Conservation (phyloP, 2,329 filamentous ascomycete species). For the Dactylellina leptospora region DNA sequence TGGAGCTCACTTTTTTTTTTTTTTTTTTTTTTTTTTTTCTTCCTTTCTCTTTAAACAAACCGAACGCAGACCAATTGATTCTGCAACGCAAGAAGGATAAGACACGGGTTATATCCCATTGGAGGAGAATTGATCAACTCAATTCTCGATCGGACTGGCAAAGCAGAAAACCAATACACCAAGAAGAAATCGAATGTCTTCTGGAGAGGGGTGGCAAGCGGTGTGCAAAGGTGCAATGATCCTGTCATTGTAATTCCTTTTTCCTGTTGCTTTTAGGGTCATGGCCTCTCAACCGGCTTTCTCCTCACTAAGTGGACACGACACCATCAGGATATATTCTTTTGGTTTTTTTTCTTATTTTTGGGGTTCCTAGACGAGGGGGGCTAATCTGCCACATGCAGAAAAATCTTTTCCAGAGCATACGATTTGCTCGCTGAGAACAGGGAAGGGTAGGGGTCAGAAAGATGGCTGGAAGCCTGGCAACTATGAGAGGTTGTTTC, state of each 20-base stretch:
- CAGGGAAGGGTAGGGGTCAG: conserved; percentile 53
- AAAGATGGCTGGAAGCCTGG: conserved; percentile 54
- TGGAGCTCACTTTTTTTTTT: conserved; percentile 53
- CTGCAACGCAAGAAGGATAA: conserved; percentile 52
- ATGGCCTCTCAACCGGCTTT: conserved; percentile 53
- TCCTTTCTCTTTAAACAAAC: too few relatives aligned
- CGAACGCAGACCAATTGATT: conserved; percentile 52
- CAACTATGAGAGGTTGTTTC: conserved; percentile 45
- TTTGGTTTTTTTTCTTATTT: conserved; percentile 6
- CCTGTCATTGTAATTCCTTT: conserved; percentile 53
- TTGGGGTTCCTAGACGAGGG: conserved; percentile 51
- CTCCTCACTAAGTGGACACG: conserved; percentile 54
- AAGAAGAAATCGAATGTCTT: conserved; percentile 36
- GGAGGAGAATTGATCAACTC: conserved; percentile 54
- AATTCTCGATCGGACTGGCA: conserved; percentile 42
- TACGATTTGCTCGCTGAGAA: conserved; percentile 53
- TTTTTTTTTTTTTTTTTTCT: too few relatives aligned
- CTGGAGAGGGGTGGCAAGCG: conserved; percentile 47
- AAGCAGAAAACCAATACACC: conserved; percentile 34
- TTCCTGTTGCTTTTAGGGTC: conserved; percentile 51
- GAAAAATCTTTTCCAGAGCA: conserved; percentile 53
- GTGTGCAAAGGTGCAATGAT: conserved; percentile 53
- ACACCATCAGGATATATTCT: conserved; percentile 54
- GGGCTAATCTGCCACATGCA: conserved; percentile 54
- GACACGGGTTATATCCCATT: conserved; percentile 54